A percentile compares a stretch with the other conserved stretches of the same genome.
Evolutionary conservation across 2,329 filamentous ascomycete species (phyloP).

Genomic region (Arthrobotrys pseudoclavata): DNA sequence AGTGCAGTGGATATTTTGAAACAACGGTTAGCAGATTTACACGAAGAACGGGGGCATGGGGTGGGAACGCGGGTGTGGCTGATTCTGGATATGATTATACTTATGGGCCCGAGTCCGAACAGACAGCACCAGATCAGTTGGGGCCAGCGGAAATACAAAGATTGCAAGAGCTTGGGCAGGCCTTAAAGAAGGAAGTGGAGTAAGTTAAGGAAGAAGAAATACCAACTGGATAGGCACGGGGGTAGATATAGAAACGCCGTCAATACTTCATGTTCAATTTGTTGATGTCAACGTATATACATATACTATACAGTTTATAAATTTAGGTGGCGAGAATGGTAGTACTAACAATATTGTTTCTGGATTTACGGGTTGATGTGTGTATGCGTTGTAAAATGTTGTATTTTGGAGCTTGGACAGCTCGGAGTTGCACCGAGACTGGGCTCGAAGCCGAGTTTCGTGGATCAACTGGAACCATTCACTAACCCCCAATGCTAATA

Average conservation of each 20-base stretch:
- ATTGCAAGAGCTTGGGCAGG: background rate
- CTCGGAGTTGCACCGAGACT: too few species aligned
- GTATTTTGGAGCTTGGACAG: background rate
- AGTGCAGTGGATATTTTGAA: background rate
- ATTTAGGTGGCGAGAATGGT: too few species aligned
- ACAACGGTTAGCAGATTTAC: background rate
- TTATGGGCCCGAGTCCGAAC: background rate
- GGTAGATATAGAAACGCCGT: background rate
- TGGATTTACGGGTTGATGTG: too few species aligned
- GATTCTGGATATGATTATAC: background rate
- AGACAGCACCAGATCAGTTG: background rate
- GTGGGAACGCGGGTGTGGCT: background rate
- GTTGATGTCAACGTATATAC: too few species aligned
- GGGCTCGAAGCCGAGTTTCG: background rate
- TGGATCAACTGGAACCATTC: too few species aligned
- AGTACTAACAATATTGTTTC: background rate
- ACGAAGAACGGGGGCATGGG: background rate
- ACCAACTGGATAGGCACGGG: background rate
- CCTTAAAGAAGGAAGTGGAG: background rate
- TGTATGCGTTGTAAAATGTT: conserved; percentile 2
- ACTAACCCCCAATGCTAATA: too few species aligned
- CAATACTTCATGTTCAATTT: too few species aligned
- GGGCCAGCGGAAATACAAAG: background rate
- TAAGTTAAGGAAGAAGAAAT: background rate
- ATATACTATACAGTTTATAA: too few species aligned